Base-by-base conservation (phyloP, 179 eudicot species). In the Patellifolia procumbens region DNA sequence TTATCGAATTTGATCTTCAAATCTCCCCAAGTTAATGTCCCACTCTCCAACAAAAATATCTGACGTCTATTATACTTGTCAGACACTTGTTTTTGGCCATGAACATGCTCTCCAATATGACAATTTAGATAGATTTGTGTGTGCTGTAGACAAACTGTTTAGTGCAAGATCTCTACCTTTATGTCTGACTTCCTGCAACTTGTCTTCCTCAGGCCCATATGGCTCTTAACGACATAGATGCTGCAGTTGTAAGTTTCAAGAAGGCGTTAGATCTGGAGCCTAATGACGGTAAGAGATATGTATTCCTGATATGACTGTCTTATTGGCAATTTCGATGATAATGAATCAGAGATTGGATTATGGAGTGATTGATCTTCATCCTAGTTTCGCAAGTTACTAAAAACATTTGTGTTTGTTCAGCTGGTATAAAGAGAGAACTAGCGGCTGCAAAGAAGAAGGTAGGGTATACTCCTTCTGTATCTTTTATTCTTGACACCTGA, bases 221-320 rank as follows among this genome's bases (percentile, higher is more conserved):
- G 81, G 97, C 94, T 39, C 97, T 94, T 39, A 92, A 90, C 74
- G 95, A 91, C 81, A 82, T 93, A 42, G 97, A 93, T 87, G 87
- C 94, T 77, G 97, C 97, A 16, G 87, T 85, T 52, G 88, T 84
- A 66, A 89, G 95, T 80, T 93, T 93, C 83, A 86, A 76, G 62
- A 92, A 85, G 80, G 98, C 98, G 67, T 75, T 86, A 68, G 89
- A 89, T 61, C 81, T 94, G 84, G 97, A 90, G 82, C 98, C 98
- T 39, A 88, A 86, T 78, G 94, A 94, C 82, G 97, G 98, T 91
- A 53, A 75, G 89, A 68, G 9, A 74, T 20, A 72, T 49, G 35
- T 43, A 51, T 24, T 11, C 29, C 5, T 37, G 43, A 31, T 1
- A 37, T 49, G 37, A 52, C 51, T 11, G 19, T 26, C 12, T 17